A percentile compares a stretch with the other conserved stretches of the same genome.
phyloP scores from a whole-genome alignment of 2,329 filamentous ascomycete species.

The Epichloe hybrida region DNA sequence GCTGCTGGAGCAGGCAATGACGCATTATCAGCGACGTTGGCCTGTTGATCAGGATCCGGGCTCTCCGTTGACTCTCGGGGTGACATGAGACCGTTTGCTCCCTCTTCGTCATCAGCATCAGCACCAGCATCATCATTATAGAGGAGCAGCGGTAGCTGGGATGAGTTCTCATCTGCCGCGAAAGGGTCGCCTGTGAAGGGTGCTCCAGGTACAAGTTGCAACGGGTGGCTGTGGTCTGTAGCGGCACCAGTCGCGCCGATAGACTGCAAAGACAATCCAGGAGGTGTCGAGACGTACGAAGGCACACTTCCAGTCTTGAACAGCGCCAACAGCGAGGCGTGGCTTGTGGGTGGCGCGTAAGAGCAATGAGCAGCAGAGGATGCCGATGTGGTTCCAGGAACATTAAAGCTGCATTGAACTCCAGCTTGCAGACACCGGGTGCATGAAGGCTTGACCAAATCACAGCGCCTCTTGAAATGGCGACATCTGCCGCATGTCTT shows the following conservation, averaged over 20 bases:
- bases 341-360: neutral
- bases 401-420: constrained; percentile 20
- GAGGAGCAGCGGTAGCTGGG: too few relatives aligned
- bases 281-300: neutral
- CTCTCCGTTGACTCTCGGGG: constrained; percentile 17
- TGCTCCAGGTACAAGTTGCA: too few relatives aligned
- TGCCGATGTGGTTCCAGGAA: neutral
- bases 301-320: neutral
- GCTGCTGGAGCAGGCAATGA: constrained; percentile 2
- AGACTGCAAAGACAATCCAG: neutral
- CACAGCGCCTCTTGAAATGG: constrained; percentile 23
- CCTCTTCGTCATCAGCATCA: neutral
- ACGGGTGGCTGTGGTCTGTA: too few relatives aligned
- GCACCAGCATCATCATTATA: too few relatives aligned
- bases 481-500: constrained; percentile 24
- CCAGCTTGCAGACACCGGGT: constrained; percentile 20
- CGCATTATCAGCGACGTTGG: constrained; percentile 5
- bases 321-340: neutral
- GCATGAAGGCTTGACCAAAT: constrained; percentile 21
- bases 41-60: constrained; percentile 10
- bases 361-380: neutral
- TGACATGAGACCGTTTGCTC: constrained; percentile 16
- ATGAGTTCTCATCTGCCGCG: too few relatives aligned
- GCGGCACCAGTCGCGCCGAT: too few relatives aligned
- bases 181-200: too few relatives aligned